Evolutionary conservation across 768 basidiomycete genomes (phyloP).

Genomic region (Coprinopsis strossmayeri): DNA sequence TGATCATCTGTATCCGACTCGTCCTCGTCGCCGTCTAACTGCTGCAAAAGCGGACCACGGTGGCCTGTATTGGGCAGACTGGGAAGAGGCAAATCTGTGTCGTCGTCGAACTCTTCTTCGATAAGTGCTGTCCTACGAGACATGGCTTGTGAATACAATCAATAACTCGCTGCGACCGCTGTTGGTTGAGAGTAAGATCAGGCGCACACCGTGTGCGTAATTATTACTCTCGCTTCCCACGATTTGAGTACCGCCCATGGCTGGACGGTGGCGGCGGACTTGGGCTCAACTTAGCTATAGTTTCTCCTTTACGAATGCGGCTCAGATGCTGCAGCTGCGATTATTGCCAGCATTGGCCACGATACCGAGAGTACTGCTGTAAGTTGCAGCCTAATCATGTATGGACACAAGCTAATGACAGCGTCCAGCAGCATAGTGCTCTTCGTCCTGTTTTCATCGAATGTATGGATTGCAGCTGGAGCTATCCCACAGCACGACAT

Average conservation of each 20-base stretch:
- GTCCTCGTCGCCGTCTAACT: conserved; percentile 55
- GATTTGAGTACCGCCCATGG: neutral
- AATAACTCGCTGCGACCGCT: too few species aligned
- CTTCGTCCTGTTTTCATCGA: conserved; percentile 9
- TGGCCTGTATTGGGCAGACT: conserved; percentile 60
- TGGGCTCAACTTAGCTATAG: neutral
- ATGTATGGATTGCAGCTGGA: neutral
- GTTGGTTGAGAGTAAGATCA: too few species aligned
- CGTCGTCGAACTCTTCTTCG: conserved; percentile 88
- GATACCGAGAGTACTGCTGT: neutral
- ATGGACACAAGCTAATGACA: neutral
- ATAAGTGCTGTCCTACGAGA: conserved; percentile 57
- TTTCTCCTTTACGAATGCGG: conserved; percentile 5
- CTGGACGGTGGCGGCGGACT: too few species aligned
- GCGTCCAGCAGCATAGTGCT: conserved; percentile 2
- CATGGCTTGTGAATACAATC: conserved; percentile 45
- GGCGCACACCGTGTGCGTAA: too few species aligned
- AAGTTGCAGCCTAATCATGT: neutral
- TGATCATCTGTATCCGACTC: conserved; percentile 25
- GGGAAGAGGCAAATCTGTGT: conserved; percentile 81
- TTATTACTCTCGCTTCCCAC: conserved; percentile 10
- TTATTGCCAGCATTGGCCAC: neutral
- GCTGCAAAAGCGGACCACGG: conserved; percentile 73
- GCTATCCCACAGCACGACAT: neutral
- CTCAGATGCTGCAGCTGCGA: conserved; percentile 6